Conservation (phyloP, 2,329 filamentous ascomycete species). For the Neocatenulostroma microsporum region DNA sequence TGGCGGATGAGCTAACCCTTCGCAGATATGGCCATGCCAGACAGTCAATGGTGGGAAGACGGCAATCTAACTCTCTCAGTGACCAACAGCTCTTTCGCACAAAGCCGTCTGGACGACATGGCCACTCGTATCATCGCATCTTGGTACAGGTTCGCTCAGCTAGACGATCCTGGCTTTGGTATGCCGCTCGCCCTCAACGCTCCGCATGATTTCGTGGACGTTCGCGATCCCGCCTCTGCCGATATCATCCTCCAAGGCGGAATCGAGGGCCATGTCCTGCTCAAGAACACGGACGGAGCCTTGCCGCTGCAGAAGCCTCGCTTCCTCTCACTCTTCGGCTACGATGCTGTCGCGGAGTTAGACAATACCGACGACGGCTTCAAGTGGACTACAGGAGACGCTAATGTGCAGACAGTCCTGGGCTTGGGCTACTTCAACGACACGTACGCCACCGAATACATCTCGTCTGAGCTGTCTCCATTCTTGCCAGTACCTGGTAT, state of each 20-base stretch:
- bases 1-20: too few species aligned
- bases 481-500: too few species aligned
- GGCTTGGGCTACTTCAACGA: too few species aligned
- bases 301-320: too few species aligned
- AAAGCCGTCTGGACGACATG: conserved; percentile 24
- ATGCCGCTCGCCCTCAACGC: conserved; percentile 42
- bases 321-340: conserved; percentile 43
- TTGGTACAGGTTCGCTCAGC: conserved; percentile 14
- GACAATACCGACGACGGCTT: too few species aligned
- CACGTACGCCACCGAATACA: too few species aligned
- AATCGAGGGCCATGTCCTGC: conserved; percentile 50
- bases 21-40: conserved; percentile 24
- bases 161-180: conserved; percentile 26
- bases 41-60: conserved; percentile 11
- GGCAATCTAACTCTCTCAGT: conserved; percentile 21
- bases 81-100: conserved; percentile 20
- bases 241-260: conserved; percentile 46
- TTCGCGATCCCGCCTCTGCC: conserved; percentile 43
- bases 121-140: conserved; percentile 21
- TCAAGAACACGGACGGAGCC: conserved; percentile 50
- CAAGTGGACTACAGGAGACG: too few species aligned
- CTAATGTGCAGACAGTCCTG: too few species aligned
- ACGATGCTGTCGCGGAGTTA: conserved; percentile 16
- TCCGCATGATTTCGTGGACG: conserved; percentile 47
- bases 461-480: too few species aligned